Evolutionary conservation across 2,329 filamentous ascomycete genomes (phyloP).

Genomic region (Talaromyces sp.): DNA sequence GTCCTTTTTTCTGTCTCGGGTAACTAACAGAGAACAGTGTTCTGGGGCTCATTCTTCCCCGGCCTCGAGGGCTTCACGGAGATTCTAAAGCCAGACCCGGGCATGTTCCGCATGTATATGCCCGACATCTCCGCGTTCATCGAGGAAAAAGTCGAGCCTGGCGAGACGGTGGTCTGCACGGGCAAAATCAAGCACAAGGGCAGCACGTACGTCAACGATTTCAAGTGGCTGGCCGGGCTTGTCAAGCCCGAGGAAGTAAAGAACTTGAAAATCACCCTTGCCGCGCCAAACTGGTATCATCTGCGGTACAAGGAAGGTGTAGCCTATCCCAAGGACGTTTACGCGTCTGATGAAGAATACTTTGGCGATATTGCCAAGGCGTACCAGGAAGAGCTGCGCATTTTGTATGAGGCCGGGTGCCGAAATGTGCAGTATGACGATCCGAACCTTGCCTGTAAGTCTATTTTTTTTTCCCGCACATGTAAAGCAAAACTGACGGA

Average conservation of each 20-base stretch:
- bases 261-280: conserved; percentile 64
- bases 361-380: conserved; percentile 61
- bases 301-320: conserved; percentile 53
- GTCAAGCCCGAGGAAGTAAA: conserved; percentile 58
- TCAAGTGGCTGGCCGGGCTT: conserved; percentile 54
- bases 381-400: conserved; percentile 58
- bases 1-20: neutral
- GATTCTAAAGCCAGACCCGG: conserved; percentile 41
- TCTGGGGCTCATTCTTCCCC: conserved; percentile 54
- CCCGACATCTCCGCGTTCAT: conserved; percentile 60
- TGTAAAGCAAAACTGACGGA: conserved; percentile 6
- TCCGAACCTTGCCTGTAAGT: conserved; percentile 61
- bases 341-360: conserved; percentile 55
- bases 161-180: conserved; percentile 52
- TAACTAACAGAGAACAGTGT: conserved; percentile 33
- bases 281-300: conserved; percentile 66
- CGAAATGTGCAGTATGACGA: conserved; percentile 65
- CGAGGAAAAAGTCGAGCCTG: conserved; percentile 52
- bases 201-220: conserved; percentile 53
- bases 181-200: conserved; percentile 55
- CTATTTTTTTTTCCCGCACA: neutral
- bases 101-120: conserved; percentile 54
- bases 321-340: conserved; percentile 54
- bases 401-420: conserved; percentile 58
- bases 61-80: conserved; percentile 52